Conservation (phyloP, 1,284 basidiomycete species). For the Calocybe gambosa region DNA sequence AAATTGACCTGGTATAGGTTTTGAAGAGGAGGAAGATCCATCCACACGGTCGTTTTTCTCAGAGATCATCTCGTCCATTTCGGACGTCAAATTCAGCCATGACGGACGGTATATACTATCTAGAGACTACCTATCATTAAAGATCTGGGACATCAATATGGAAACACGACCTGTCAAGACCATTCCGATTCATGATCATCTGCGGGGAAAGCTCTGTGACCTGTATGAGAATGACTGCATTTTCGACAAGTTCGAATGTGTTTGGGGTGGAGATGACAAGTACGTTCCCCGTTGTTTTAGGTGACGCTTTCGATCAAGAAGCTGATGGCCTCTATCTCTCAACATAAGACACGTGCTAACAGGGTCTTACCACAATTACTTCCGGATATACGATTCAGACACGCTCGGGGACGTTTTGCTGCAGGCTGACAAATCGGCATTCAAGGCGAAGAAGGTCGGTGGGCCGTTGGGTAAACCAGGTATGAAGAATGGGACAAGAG, state of each 20-base stretch:
- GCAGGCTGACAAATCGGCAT: conserved; percentile 98
- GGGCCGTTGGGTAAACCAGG: conserved; percentile 70
- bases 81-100: conserved; percentile 98
- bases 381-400: conserved; percentile 98
- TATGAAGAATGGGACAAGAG: conserved; percentile 63
- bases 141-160: conserved; percentile 99
- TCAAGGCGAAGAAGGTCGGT: conserved; percentile 98
- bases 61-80: conserved; percentile 99
- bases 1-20: conserved; percentile 49
- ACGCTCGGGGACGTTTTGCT: conserved; percentile 87
- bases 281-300: conserved; percentile 42
- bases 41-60: conserved; percentile 98
- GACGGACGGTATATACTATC: conserved; percentile 97
- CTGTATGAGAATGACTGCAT: conserved; percentile 99
- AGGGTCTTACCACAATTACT: conserved; percentile 99
- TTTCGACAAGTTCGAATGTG: conserved; percentile 99
- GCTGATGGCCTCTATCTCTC: neutral
- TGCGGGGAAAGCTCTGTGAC: conserved; percentile 96
- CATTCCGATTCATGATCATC: conserved; percentile 97
- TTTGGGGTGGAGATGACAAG: conserved; percentile 94
- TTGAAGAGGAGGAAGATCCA: conserved; percentile 98
- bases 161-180: conserved; percentile 95
- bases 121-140: conserved; percentile 94
- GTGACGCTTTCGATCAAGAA: neutral
- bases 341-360: conserved; percentile 82